Base-by-base conservation (phyloP, 192 early-diverging fungal species). In the Endogone sp. region DNA sequence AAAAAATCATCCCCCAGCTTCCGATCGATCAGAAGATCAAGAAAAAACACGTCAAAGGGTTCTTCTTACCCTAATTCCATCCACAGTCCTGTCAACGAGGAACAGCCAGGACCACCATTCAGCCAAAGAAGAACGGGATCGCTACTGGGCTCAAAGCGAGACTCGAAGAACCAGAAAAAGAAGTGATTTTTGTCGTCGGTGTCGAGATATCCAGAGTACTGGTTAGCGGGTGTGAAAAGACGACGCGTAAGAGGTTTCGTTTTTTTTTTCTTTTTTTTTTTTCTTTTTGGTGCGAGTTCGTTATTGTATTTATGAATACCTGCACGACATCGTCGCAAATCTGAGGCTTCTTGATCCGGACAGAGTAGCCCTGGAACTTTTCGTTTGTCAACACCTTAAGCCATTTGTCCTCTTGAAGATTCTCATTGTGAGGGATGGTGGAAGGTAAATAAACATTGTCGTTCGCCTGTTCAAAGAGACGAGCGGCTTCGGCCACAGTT, bases 81-180 rank as follows among this genome's bases (percentile, higher is more conserved):
- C 74, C 90, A 82, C 63, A 92, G 75, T 3, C 91, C 91, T 3
- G 89, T 92, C 49, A 90, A 79, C 3, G 90, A 95, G 54, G 84
- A 85, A 76, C 93, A 94, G 23, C 93, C 93, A 21, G 93, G 93
- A 4, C 93, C 93, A 31, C 93, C 93, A 64, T 93, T 94, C 67
- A 94, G 76, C 87, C 90, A 92, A 58, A 94, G 77, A 2, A 90
- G 70, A 25, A 90, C 74, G 3, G 96, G 96, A 68, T 95, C 95
- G 26, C 77, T 83, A 68, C 76, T 69, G 21, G 90, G 89, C 59
- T 85, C 79, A 67, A 84, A 84, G 69, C 93, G 91, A 4, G 92
- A 91, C 78, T 96, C 96, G 78, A 99, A 98, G 86, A 99, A 98
- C 92, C 93, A 95, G 77, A 94, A 95, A 84, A 94, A 95, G 72